These are phyloP conservation scores for Leishmania gerbilli DNA, from an alignment of 208 protist genomes.

Conservation along the genomic window DNA sequence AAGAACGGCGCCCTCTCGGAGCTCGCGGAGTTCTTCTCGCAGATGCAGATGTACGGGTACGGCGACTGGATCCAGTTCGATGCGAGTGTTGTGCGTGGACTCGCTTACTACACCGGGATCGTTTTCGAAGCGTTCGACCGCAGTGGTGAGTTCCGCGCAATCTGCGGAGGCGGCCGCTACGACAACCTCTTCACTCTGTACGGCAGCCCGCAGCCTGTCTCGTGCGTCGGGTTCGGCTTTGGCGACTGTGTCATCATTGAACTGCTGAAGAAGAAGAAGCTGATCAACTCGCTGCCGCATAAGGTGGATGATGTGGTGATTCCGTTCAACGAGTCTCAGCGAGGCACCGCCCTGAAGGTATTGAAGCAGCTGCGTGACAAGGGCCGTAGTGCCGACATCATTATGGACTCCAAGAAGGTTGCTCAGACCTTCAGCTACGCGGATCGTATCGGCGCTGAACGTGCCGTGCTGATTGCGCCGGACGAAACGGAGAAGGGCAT, in stretches of 20 bases:
- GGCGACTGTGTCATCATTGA: constrained; percentile 96
- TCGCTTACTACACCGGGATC: constrained; percentile 97
- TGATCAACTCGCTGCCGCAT: constrained; percentile 61
- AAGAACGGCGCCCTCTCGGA: constrained; percentile 82
- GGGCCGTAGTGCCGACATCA: constrained; percentile 89
- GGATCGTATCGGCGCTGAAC: constrained; percentile 91
- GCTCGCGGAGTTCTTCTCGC: constrained; percentile 82
- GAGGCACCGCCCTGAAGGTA: constrained; percentile 76
- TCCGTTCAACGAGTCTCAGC: constrained; percentile 93
- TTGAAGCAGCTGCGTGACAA: constrained; percentile 70
- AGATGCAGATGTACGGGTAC: constrained; percentile 92
- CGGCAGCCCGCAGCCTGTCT: constrained; percentile 88
- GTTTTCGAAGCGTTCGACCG: constrained; percentile 96
- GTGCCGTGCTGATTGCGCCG: constrained; percentile 92
- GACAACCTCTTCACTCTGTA: constrained; percentile 95
- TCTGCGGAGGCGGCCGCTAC: constrained; percentile 96
- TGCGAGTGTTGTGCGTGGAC: constrained; percentile 93
- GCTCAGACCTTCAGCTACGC: constrained; percentile 94
- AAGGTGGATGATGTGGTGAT: constrained; percentile 91
- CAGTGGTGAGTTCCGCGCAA: constrained; percentile 91
- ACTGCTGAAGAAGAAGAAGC: constrained; percentile 91
- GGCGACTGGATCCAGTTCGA: constrained; percentile 94
- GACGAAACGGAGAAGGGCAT: constrained; percentile 92
- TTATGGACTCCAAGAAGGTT: constrained; percentile 93
- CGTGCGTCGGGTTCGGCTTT: constrained; percentile 95